These are phyloP conservation scores for Colletotrichum sp. DNA, from an alignment of 2,329 filamentous ascomycete species.

Conservation along the genomic window DNA sequence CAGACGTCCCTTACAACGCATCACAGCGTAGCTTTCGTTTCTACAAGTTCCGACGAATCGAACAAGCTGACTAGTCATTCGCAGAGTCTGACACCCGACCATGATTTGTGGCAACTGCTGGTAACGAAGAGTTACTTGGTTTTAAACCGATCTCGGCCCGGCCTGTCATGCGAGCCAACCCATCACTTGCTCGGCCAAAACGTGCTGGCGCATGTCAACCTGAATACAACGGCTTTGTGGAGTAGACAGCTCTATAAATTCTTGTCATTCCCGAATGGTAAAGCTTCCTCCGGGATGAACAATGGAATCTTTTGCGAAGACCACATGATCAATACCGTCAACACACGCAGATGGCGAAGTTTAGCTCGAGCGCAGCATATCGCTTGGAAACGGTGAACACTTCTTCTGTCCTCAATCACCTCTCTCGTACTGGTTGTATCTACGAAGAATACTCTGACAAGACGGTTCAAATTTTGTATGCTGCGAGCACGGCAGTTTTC, in stretches of 20 bases:
- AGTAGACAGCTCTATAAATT: neutral
- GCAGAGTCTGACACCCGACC: neutral
- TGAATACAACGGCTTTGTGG: rapidly evolving
- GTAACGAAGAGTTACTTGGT: neutral
- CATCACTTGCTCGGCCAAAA: neutral
- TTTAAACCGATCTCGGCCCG: neutral
- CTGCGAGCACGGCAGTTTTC: neutral
- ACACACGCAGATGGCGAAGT: neutral
- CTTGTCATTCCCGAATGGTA: neutral
- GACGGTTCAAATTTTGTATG: neutral
- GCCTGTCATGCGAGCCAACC: neutral
- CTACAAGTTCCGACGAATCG: neutral
- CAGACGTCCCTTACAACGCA: neutral
- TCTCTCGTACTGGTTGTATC: neutral
- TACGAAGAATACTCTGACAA: neutral
- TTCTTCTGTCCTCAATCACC: neutral
- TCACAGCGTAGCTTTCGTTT: neutral
- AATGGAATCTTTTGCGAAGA: neutral
- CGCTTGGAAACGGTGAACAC: neutral
- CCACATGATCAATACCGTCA: neutral
- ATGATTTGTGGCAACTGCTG: neutral
- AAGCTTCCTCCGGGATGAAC: neutral
- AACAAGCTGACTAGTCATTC: neutral
- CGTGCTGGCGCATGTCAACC: neutral
- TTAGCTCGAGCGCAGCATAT: neutral